Conservation (phyloP, 1,284 basidiomycete species). For the Ganoderma leucocontextum region DNA sequence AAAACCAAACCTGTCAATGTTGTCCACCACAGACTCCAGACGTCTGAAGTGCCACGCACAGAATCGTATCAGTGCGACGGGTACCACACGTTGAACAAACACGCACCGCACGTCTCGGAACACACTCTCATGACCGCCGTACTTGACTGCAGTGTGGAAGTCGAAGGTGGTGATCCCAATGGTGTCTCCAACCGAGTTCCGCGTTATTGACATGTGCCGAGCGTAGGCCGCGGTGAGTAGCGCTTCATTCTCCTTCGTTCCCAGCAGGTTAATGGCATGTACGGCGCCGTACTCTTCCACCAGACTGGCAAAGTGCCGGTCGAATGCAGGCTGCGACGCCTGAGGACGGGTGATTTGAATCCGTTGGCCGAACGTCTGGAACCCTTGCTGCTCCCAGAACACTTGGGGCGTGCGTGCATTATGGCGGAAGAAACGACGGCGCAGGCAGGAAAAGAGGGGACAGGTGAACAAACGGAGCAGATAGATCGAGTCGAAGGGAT, state of each 20-base stretch:
- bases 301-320: conserved; percentile 90
- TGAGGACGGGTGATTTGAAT: conserved; percentile 96
- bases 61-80: background rate
- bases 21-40: conserved; percentile 65
- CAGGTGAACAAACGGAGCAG: conserved; percentile 25
- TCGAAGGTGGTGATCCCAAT: conserved; percentile 90
- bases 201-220: conserved; percentile 74
- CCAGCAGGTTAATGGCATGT: conserved; percentile 90
- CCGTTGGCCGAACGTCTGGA: conserved; percentile 89
- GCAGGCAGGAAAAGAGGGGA: conserved; percentile 25
- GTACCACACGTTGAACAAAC: conserved; percentile 11
- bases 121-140: conserved; percentile 91
- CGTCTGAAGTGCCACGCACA: conserved; percentile 52
- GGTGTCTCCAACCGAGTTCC: conserved; percentile 62
- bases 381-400: conserved; percentile 98
- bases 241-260: conserved; percentile 92
- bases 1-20: conserved; percentile 87
- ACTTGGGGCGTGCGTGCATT: conserved; percentile 53
- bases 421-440: background rate
- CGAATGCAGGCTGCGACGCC: conserved; percentile 95
- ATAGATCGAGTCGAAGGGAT: conserved; percentile 24
- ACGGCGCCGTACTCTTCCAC: conserved; percentile 83
- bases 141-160: conserved; percentile 87
- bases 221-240: conserved; percentile 86
- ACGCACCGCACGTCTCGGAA: conserved; percentile 75